phyloP scores from a whole-genome alignment of 345 rosid genomes.

The Viola odorata region DNA sequence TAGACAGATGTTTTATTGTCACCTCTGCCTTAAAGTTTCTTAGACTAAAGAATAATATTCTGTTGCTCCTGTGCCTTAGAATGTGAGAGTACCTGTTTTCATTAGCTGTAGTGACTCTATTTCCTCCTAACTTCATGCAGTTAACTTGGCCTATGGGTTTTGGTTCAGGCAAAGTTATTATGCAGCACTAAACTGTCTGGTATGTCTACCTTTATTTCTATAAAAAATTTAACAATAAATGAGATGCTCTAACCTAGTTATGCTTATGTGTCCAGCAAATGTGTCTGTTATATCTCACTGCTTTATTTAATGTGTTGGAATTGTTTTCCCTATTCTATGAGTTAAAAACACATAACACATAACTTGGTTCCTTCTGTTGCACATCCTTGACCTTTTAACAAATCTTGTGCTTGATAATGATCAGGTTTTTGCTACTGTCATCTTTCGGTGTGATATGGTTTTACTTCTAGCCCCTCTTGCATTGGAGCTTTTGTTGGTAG shows the following conservation, averaged over 20 bases:
- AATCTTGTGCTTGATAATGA: conserved; percentile 15
- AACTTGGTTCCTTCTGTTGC: neutral
- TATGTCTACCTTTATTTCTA: conserved; percentile 17
- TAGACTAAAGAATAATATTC: too few species aligned
- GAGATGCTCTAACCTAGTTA: too few species aligned
- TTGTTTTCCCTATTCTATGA: too few species aligned
- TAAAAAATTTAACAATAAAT: too few species aligned
- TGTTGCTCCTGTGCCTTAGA: too few species aligned
- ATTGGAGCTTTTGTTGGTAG: conserved; percentile 74
- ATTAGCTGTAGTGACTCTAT: too few species aligned
- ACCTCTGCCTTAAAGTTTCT: too few species aligned
- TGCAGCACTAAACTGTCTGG: conserved; percentile 76
- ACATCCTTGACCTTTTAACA: conserved; percentile 11
- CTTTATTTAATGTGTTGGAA: too few species aligned
- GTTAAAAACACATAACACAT: too few species aligned
- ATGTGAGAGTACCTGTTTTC: too few species aligned
- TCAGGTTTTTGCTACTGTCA: conserved; percentile 63
- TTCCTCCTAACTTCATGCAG: conserved; percentile 35
- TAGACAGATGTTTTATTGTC: too few species aligned
- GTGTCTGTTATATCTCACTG: neutral
- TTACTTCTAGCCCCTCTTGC: conserved; percentile 79
- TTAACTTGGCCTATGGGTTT: conserved; percentile 73
- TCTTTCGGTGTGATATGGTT: conserved; percentile 84
- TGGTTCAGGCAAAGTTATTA: conserved; percentile 65
- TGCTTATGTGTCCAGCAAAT: too few species aligned